Evolutionary conservation across 2,329 filamentous ascomycete species (phyloP), one percentile per base, ranked within the genome.

Genomic region (Tolypocladium capitatum): DNA sequence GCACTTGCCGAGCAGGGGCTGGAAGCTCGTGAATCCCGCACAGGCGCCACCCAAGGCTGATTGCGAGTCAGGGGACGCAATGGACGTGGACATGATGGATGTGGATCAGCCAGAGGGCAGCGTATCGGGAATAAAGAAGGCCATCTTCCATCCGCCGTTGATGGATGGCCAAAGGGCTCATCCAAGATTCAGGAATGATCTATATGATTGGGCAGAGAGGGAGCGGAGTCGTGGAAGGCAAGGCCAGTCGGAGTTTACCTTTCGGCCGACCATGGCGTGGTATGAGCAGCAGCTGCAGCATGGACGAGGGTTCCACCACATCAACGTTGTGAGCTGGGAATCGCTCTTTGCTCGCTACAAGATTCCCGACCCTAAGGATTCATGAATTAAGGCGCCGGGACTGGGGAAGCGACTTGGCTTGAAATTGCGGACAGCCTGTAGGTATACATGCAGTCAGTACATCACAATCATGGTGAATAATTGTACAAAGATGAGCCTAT

Each of bases 181-280:
- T 3, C 63, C 62, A 0, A 62, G 57, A 38, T 74, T 69, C 54
- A 53, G 53, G 28, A 80, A 80, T 49, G 51, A 57, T 5, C 61
- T 79, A 20, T 69, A 68, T 50, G 64, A 71, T 34, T 56, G 60
- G 35, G 66, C 68, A 5, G 41, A 58, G 45, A 48, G 49, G 11
- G 27, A 41, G 32, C 43, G 44, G 18, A 49, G 31, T 21, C 42
- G 28, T 18, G 28, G 43, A 11, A 36, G 31, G 27, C 33, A 40
- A 33, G 46, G 45, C 16, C 41, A 52, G 33, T 51, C 51, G 5
- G 46, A 56, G 27, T 76, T 68, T 53, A 56, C 55, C 16, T 78
- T 72, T 53, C 57, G 56, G 38, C 67, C 72, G 9, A 80, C 76
- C 2, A 50, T 63, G 50, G 60, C 70, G 5, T 80, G 77, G 77